These are phyloP conservation scores for Penicillium ucsense DNA, from an alignment of 495 filamentous ascomycete genomes.

Conservation along the genomic window DNA sequence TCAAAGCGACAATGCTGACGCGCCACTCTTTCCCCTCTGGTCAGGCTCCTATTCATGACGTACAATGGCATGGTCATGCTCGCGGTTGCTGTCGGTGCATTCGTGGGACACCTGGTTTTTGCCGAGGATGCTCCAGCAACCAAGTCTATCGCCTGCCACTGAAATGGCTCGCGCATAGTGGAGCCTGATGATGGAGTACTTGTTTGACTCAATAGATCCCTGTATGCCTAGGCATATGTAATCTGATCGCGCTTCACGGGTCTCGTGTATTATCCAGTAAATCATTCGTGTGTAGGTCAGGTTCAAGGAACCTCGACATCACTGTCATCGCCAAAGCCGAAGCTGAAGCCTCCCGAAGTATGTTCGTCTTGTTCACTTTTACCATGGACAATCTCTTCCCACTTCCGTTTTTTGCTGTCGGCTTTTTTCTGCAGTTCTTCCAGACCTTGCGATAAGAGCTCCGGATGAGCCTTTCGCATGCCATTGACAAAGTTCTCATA, in stretches of 20 bases:
- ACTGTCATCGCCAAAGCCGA: slow-evolving; percentile 66
- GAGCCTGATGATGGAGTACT: background rate
- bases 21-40: background rate
- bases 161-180: slow-evolving; percentile 2
- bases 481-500: slow-evolving; percentile 66
- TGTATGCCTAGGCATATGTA: too few species aligned
- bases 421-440: slow-evolving; percentile 53
- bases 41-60: slow-evolving; percentile 97
- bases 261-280: too few species aligned
- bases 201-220: too few species aligned
- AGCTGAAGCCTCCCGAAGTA: slow-evolving; percentile 59
- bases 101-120: slow-evolving; percentile 79
- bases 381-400: slow-evolving; percentile 62
- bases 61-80: slow-evolving; percentile 98
- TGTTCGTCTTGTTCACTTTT: slow-evolving; percentile 32
- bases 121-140: slow-evolving; percentile 54
- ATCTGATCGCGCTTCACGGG: too few species aligned
- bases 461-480: slow-evolving; percentile 53
- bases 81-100: slow-evolving; percentile 78
- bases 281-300: background rate
- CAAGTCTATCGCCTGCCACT: slow-evolving; percentile 91
- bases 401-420: slow-evolving; percentile 66
- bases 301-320: slow-evolving; percentile 45
- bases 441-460: slow-evolving; percentile 53
- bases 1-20: background rate